Base-by-base conservation (phyloP, 1,139 yeast species). In the Casaregolazyma suthepensis region DNA sequence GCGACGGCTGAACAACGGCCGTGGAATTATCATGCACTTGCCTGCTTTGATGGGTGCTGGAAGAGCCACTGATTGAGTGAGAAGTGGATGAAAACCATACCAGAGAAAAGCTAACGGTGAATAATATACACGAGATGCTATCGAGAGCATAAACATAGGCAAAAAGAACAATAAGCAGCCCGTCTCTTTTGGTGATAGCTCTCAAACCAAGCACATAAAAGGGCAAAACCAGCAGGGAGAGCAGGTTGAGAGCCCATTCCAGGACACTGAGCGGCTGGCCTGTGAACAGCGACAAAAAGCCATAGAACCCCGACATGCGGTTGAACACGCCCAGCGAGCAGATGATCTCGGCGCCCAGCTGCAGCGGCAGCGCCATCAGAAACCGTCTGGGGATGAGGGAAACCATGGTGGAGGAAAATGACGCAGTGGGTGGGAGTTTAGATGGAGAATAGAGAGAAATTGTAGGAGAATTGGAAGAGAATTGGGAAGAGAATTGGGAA, bases 231-330 rank as follows among this genome's bases (percentile, higher is more conserved):
- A 78, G 54, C 17, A 88, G 73, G 3, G 95, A 85, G 60, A 84
- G 70, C 42, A 85, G 66, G 69, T 91, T 89, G 63, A 85, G 81
- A 1, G 86, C 61, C 96, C 96, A 87, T 66, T 93, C 97, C 75
- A 86, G 75, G 57, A 83, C 81, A 58, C 83, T 84, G 55, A 91
- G 77, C 1, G 94, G 95, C 64, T 90, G 96, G 1, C 96, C 76
- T 0, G 97, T 91, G 64, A 93, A 79, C 45, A 93, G 71, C 0
- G 98, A 90, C 38, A 91, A 74, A 44, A 91, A 75, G 29, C 98
- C 99, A 69, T 85, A 93, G 26, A 84, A 75, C 9, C 98, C 97
- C 54, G 96, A 84, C 58, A 93, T 89, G 68, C 91, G 91, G 73
- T 93, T 91, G 62, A 91, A 77, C 48, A 90, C 80, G 20, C 94